Conservation (phyloP, 2,329 filamentous ascomycete species). For the Phaeosphaeriaceae sp. region DNA sequence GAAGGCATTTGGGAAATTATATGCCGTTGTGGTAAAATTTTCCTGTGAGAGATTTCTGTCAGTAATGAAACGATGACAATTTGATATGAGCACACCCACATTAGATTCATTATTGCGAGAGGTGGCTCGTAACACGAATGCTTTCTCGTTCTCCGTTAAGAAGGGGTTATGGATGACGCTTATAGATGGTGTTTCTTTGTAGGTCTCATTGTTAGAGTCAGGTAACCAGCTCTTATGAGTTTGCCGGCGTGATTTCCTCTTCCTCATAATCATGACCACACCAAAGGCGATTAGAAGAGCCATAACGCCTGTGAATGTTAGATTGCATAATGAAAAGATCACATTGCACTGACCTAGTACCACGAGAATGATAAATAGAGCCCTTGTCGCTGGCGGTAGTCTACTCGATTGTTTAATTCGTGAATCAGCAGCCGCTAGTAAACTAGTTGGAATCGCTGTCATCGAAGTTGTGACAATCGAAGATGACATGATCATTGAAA, state of each 20-base stretch:
- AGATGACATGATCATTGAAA: background rate
- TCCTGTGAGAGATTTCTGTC: background rate
- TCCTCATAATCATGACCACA: conserved; percentile 7
- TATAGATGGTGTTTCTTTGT: background rate
- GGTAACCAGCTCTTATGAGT: background rate
- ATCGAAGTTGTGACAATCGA: background rate
- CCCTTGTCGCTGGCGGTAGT: conserved; percentile 10
- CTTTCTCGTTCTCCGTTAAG: conserved; percentile 17
- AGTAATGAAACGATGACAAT: background rate
- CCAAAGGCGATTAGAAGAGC: conserved; percentile 12
- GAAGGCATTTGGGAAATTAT: conserved; percentile 10
- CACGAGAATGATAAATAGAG: conserved; percentile 15
- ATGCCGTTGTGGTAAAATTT: background rate
- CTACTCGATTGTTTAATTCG: conserved; percentile 1
- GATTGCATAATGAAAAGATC: background rate
- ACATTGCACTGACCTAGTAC: conserved; percentile 7
- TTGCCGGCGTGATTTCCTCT: conserved; percentile 5
- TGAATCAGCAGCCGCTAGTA: background rate
- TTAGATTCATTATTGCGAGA: conserved; percentile 10
- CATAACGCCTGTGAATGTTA: conserved; percentile 7
- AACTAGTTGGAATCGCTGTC: background rate
- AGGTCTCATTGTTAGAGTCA: background rate
- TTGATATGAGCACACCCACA: conserved; percentile 6
- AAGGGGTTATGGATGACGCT: conserved; percentile 1
- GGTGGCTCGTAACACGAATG: conserved; percentile 15